Evolutionary conservation across 129 eudicot genomes (phyloP).

Genomic region (Flaveria trinervia): DNA sequence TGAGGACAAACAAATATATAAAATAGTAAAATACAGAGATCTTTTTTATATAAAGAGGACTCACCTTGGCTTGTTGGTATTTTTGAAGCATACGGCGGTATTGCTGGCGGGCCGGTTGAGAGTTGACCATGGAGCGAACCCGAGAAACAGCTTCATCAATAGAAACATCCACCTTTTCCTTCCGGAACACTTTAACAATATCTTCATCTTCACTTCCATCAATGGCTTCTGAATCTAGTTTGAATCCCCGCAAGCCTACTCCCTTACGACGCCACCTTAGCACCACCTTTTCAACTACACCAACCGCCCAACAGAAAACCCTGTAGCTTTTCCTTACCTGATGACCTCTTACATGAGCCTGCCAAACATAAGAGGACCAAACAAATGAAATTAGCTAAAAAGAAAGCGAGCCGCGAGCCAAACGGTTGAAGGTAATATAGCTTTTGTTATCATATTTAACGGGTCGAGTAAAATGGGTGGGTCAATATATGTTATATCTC

Average conservation of each 20-base stretch:
- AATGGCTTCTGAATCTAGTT: constrained; percentile 45
- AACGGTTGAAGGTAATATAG: neutral
- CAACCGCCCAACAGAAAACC: constrained; percentile 94
- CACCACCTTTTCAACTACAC: constrained; percentile 79
- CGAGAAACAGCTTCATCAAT: constrained; percentile 81
- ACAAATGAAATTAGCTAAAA: neutral
- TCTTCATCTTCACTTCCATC: constrained; percentile 82
- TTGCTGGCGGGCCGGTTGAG: constrained; percentile 86
- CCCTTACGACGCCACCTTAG: constrained; percentile 96
- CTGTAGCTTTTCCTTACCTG: constrained; percentile 74
- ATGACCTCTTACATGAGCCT: constrained; percentile 98
- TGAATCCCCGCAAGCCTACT: constrained; percentile 79
- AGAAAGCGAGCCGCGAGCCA: neutral
- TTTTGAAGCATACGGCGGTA: constrained; percentile 80
- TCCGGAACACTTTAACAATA: constrained; percentile 68
- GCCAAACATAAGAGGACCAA: constrained; percentile 25
- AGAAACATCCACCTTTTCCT: constrained; percentile 71
- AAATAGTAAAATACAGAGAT: neutral
- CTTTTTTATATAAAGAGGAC: neutral
- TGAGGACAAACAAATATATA: constrained; percentile 2
- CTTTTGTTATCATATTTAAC: neutral
- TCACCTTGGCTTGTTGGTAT: constrained; percentile 80
- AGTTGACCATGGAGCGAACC: constrained; percentile 85
- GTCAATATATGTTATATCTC: neutral
- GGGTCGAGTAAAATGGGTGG: neutral